These are phyloP conservation scores for Westerdykella sp. DNA, from an alignment of 2,329 filamentous ascomycete species.

Conservation along the genomic window DNA sequence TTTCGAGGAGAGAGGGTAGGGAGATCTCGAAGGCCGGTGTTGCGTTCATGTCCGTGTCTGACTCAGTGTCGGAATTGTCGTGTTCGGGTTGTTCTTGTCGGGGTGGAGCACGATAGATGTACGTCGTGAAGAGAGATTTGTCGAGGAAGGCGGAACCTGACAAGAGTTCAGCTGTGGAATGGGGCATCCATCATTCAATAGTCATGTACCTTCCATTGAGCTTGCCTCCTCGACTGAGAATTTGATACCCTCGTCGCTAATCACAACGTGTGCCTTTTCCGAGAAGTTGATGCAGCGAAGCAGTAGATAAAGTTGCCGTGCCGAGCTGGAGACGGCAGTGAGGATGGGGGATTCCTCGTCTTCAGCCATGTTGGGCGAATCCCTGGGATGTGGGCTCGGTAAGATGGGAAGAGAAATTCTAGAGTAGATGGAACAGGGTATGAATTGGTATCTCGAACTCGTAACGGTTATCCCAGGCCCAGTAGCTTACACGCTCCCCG, in stretches of 20 bases:
- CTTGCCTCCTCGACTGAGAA: constrained; percentile 84
- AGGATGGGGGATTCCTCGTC: constrained; percentile 52
- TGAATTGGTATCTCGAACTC: constrained; percentile 19
- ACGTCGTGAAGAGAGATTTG: constrained; percentile 81
- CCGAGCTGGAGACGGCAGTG: constrained; percentile 70
- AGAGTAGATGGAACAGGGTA: constrained; percentile 6
- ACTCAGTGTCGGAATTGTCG: constrained; percentile 17
- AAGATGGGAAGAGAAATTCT: constrained; percentile 1
- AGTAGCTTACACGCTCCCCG: constrained; percentile 27
- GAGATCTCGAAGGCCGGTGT: constrained; percentile 79
- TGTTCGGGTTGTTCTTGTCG: constrained; percentile 32
- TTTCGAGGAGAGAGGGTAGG: constrained; percentile 80
- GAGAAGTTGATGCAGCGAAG: constrained; percentile 58
- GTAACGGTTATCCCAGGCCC: constrained; percentile 35
- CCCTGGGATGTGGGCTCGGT: neutral
- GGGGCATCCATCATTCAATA: neutral
- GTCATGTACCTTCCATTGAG: constrained; percentile 72
- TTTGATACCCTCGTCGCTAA: constrained; percentile 76
- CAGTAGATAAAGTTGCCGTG: constrained; percentile 64
- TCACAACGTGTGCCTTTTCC: constrained; percentile 60
- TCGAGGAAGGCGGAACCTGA: constrained; percentile 75
- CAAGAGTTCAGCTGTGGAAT: constrained; percentile 5
- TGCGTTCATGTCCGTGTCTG: constrained; percentile 36
- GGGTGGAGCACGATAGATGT: constrained; percentile 56
- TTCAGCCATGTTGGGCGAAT: constrained; percentile 29